Conservation (phyloP, 495 filamentous ascomycete genomes). For the Talaromyces adpressus region DNA sequence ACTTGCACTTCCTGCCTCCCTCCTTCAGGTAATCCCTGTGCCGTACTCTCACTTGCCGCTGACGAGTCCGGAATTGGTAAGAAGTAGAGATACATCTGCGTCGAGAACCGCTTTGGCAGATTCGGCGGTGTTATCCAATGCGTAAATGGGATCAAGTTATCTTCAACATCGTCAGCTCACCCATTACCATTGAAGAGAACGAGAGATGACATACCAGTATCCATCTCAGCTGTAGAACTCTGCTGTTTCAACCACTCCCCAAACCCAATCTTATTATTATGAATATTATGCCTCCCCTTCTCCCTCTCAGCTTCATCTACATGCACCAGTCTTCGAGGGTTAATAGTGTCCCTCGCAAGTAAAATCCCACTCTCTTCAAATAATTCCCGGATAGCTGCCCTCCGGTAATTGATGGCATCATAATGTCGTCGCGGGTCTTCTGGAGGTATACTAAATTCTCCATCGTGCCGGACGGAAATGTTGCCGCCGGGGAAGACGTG, state of each 20-base stretch:
- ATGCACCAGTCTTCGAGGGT: conserved; percentile 41
- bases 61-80: conserved; percentile 57
- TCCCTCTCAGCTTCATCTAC: conserved; percentile 55
- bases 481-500: conserved; percentile 98
- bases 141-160: conserved; percentile 73
- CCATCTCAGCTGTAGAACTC: conserved; percentile 55
- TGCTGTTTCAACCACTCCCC: conserved; percentile 54
- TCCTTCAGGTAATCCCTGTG: conserved; percentile 23
- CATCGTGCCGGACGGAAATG: conserved; percentile 64
- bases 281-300: conserved; percentile 58
- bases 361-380: conserved; percentile 95
- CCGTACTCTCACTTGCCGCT: conserved; percentile 17
- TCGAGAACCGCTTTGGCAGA: conserved; percentile 70
- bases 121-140: conserved; percentile 81
- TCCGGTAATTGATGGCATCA: conserved; percentile 62
- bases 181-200: too few species aligned
- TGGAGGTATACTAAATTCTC: conserved; percentile 39
- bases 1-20: conserved; percentile 37
- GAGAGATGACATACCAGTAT: conserved; percentile 55
- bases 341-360: conserved; percentile 50
- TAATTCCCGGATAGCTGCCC: conserved; percentile 80
- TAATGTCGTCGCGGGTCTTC: conserved; percentile 47
- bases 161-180: conserved; percentile 22
- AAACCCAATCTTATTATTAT: conserved; percentile 55
- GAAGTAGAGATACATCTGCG: conserved; percentile 95